Percentiles rank a stretch among this genome's conserved stretches.
Conservation (phyloP, 495 filamentous ascomycete species). For the Annulohypoxylon moriforme region DNA sequence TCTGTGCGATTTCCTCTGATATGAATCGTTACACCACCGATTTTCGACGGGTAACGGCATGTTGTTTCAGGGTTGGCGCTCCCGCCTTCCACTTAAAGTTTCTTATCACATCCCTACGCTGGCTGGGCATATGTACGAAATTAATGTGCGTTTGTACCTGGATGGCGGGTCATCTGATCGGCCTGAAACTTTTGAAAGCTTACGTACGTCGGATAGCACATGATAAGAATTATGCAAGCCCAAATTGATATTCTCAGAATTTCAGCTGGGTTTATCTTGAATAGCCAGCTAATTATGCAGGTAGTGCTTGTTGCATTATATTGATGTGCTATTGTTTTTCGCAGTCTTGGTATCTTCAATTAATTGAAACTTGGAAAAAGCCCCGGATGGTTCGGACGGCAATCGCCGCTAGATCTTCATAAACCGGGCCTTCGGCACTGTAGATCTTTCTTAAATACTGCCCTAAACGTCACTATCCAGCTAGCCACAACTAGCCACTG, state of each 20-base stretch:
- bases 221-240: not conserved
- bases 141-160: not conserved
- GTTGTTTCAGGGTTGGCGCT: not conserved
- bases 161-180: not conserved
- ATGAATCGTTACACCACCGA: not conserved
- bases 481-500: conserved; percentile 1
- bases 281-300: not conserved
- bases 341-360: not conserved
- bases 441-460: conserved; percentile 9
- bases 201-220: not conserved
- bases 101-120: not conserved
- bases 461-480: conserved; percentile 16
- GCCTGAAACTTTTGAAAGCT: not conserved
- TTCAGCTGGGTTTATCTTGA: not conserved
- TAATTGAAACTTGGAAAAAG: not conserved
- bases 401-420: conserved; percentile 9
- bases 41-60: not conserved
- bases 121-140: not conserved
- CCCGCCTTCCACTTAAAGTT: not conserved
- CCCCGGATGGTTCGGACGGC: conserved; percentile 37
- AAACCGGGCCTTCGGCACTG: conserved; percentile 7
- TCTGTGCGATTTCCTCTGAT: conserved; percentile 1
- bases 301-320: not conserved
- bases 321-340: not conserved
- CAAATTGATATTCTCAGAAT: not conserved